A percentile compares a stretch with the other conserved stretches of the same genome.
phyloP scores from a whole-genome alignment of 1,139 yeast species.

The Schizosaccharomyces versatilis region DNA sequence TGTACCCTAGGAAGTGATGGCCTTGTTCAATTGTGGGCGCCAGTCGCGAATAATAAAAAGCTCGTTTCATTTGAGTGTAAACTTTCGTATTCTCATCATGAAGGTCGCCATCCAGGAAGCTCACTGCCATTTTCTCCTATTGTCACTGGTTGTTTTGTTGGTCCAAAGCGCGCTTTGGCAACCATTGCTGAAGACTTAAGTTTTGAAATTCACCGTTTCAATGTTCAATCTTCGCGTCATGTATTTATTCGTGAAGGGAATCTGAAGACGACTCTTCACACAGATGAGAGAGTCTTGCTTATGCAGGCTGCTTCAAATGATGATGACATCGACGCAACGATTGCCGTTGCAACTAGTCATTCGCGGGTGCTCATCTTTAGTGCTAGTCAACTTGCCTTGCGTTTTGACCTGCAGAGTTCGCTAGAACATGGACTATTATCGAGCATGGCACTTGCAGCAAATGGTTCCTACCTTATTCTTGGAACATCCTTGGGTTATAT shows the following conservation, averaged over 20 bases:
- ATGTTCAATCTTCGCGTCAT: background rate
- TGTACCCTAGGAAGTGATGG: background rate
- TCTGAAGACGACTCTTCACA: background rate
- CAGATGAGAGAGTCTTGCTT: background rate
- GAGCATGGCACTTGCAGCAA: conserved; percentile 34
- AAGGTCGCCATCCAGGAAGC: too few species aligned
- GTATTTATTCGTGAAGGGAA: background rate
- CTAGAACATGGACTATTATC: conserved; percentile 43
- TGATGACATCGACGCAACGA: background rate
- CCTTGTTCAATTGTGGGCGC: background rate
- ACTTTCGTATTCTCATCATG: too few species aligned
- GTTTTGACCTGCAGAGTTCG: conserved; percentile 28
- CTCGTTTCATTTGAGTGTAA: too few species aligned
- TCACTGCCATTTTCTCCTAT: background rate
- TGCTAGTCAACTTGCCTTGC: background rate
- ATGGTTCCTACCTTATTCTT: conserved; percentile 38
- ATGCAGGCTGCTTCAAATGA: background rate
- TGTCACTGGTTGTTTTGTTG: background rate
- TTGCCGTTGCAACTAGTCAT: conserved; percentile 27
- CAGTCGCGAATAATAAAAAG: background rate
- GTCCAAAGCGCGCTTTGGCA: background rate
- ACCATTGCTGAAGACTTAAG: background rate
- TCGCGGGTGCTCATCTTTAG: conserved; percentile 27
- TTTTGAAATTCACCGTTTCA: background rate
- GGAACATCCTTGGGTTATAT: conserved; percentile 60